Evolutionary conservation across 371 early-diverging fungal genomes (phyloP), one percentile per base, ranked within the genome.

Genomic region (Haplosporangium sp.): DNA sequence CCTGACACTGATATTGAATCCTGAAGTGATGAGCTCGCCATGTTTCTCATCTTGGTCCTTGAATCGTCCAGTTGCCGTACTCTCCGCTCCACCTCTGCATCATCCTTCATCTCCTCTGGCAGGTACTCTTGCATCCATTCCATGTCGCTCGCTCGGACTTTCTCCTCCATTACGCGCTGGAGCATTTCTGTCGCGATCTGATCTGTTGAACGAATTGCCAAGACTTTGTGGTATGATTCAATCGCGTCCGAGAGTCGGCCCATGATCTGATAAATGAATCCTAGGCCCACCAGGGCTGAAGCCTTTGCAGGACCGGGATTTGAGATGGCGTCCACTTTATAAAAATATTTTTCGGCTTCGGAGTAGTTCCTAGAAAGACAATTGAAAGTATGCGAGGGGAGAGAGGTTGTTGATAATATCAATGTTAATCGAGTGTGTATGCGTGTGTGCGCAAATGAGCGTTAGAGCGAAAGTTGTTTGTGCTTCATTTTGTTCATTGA

Each of bases 211-310:
- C 69, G 63, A 12, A 67, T 69, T n/a, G 72, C 66, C 41, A 73
- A 42, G 8, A 85, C 88, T 64, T 86, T 64, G 50, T 87, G 87
- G 67, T 89, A 90, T 5, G 82, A 73, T 16, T 73, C 73, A 16
- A 91, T 84, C 11, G 92, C 91, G n/a, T 83, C 83, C 0, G 81
- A 80, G 13, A 75, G 64, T 16, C 82, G 63, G 12, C 84, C 82
- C 64, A 83, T 80, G 14, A 82, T 61, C 38, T 91, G 90, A 41
- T 84, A 81, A 5, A 91, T 85, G 67, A 87, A 82, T 1, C 87
- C 93, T 0, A 90, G 58, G 0, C 84, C 69, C 0, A 55, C 64
- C 3, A 74, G 40, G 36, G 73, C 69, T 6, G 70, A 65, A 4
- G 76, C 71, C 48, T 67, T 62, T 5, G 76, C 58, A 29, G 81